Percentiles rank a stretch among this genome's conserved stretches.
Evolutionary conservation across 2,329 filamentous ascomycete genomes (phyloP).

Genomic region (Neurospora crassa): DNA sequence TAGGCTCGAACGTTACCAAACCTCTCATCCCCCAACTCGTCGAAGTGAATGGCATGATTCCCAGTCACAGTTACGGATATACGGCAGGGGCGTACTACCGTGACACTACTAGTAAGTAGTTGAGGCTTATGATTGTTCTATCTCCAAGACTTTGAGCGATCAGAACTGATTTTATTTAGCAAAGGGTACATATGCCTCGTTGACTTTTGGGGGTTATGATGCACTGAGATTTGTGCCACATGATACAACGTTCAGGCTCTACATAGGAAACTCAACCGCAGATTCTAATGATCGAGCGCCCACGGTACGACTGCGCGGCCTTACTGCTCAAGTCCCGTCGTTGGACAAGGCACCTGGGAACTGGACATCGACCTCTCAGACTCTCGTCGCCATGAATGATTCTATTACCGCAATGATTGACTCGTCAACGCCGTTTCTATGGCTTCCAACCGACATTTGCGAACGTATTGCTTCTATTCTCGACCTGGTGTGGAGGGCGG

Average conservation of each 20-base stretch:
- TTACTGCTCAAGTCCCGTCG: conserved; percentile 31
- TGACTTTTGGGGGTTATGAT: conserved; percentile 66
- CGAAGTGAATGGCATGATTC: conserved; percentile 48
- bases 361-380: conserved; percentile 30
- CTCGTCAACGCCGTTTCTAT: conserved; percentile 54
- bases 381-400: conserved; percentile 35
- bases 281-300: conserved; percentile 40
- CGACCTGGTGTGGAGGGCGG: conserved; percentile 55
- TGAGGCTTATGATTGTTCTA: not conserved
- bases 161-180: not conserved
- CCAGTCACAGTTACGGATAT: conserved; percentile 66
- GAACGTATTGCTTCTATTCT: conserved; percentile 54
- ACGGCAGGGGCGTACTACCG: conserved; percentile 64
- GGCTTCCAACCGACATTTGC: conserved; percentile 52
- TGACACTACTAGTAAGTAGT: conserved; percentile 6
- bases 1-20: conserved; percentile 38
- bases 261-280: conserved; percentile 11
- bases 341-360: conserved; percentile 21
- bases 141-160: not conserved
- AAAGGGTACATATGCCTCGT: conserved; percentile 38
- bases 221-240: conserved; percentile 51
- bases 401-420: conserved; percentile 48
- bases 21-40: conserved; percentile 48
- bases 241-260: conserved; percentile 48
- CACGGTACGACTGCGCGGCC: conserved; percentile 50